phyloP scores from a whole-genome alignment of 306 rosid species.

The Begonia loranthoides region DNA sequence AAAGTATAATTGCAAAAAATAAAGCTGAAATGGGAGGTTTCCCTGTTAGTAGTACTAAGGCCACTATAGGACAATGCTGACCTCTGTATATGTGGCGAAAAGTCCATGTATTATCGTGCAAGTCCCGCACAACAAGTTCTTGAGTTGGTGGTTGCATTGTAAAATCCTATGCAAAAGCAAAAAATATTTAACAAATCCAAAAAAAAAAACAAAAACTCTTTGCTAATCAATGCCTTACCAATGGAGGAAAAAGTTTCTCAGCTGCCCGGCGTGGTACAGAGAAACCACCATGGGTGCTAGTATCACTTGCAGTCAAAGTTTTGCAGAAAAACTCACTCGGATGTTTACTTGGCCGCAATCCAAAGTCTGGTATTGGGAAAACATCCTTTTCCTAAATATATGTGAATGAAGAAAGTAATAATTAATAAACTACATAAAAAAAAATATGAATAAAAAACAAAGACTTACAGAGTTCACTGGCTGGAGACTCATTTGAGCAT shows the following conservation, averaged over 20 bases:
- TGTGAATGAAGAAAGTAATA: background rate
- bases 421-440: background rate
- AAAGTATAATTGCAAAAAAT: too few species aligned
- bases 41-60: too few species aligned
- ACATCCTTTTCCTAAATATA: slow-evolving; percentile 69
- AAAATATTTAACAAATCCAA: background rate
- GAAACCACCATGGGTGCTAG: slow-evolving; percentile 91
- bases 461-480: slow-evolving; percentile 78
- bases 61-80: slow-evolving; percentile 14
- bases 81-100: slow-evolving; percentile 91
- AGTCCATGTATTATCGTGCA: slow-evolving; percentile 84
- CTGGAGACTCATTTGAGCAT: slow-evolving; percentile 92
- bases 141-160: slow-evolving; percentile 87
- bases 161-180: slow-evolving; percentile 43
- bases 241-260: slow-evolving; percentile 76
- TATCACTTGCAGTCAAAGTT: slow-evolving; percentile 91
- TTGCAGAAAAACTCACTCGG: slow-evolving; percentile 94
- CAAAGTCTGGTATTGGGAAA: slow-evolving; percentile 74
- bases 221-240: slow-evolving; percentile 31
- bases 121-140: slow-evolving; percentile 81
- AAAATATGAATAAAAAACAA: background rate
- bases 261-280: slow-evolving; percentile 95
- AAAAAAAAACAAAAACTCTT: background rate
- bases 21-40: too few species aligned
- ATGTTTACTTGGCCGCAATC: slow-evolving; percentile 68